These are phyloP conservation scores for Zopfia rhizophila DNA, from an alignment of 2,329 filamentous ascomycete genomes.

Conservation along the genomic window DNA sequence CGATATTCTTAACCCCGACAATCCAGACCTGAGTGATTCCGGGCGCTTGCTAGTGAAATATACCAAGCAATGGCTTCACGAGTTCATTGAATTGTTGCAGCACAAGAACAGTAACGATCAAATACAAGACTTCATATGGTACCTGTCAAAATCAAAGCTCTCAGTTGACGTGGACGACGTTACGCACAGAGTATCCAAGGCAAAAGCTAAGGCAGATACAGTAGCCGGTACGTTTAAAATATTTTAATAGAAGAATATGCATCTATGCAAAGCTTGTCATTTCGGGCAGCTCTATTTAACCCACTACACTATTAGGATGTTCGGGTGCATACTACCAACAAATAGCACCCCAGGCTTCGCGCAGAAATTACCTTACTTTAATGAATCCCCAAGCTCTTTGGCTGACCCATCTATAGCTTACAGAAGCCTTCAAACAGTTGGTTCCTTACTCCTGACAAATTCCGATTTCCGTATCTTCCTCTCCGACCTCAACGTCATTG, in stretches of 20 bases:
- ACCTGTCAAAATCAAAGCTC: conserved; percentile 77
- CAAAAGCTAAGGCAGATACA: conserved; percentile 75
- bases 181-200: conserved; percentile 67
- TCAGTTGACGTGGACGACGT: conserved; percentile 74
- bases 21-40: conserved; percentile 78
- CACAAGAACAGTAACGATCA: conserved; percentile 88
- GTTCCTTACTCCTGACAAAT: conserved; percentile 86
- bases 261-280: too few species aligned
- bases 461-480: conserved; percentile 89
- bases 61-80: conserved; percentile 76
- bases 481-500: conserved; percentile 80
- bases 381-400: background rate
- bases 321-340: too few species aligned
- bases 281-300: too few species aligned
- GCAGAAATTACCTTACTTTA: background rate
- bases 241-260: background rate
- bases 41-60: conserved; percentile 79
- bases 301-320: too few species aligned
- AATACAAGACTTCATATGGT: conserved; percentile 93
- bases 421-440: conserved; percentile 83
- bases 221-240: conserved; percentile 67
- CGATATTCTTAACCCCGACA: conserved; percentile 80
- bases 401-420: conserved; percentile 67
- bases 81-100: conserved; percentile 82
- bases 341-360: background rate